phyloP scores from a whole-genome alignment of 2,329 filamentous ascomycete genomes.

The Xylaria sp. region DNA sequence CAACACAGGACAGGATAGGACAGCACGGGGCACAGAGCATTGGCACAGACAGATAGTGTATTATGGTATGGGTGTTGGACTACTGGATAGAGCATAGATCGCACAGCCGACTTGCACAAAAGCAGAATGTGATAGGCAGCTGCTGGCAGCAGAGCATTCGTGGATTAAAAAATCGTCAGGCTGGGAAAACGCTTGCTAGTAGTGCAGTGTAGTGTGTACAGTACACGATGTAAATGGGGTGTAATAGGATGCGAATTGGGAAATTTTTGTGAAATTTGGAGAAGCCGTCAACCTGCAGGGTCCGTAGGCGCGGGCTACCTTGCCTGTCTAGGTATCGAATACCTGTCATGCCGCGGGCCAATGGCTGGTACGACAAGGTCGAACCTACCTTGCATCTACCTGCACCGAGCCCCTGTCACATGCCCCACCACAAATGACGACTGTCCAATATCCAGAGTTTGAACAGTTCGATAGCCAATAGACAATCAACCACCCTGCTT shows the following conservation, averaged over 20 bases:
- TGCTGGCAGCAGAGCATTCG: slow-evolving; percentile 32
- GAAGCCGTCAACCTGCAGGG: slow-evolving; percentile 35
- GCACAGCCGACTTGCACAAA: slow-evolving; percentile 46
- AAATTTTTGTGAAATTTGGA: slow-evolving; percentile 50
- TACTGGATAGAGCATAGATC: slow-evolving; percentile 16
- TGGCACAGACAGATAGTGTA: not conserved
- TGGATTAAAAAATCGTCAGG: slow-evolving; percentile 48
- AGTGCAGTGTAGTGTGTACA: not conserved
- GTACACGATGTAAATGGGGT: slow-evolving; percentile 7
- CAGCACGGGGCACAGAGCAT: slow-evolving; percentile 15
- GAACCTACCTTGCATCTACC: slow-evolving; percentile 23
- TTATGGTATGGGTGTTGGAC: not conserved
- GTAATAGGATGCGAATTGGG: slow-evolving; percentile 31
- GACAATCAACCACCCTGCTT: slow-evolving; percentile 37
- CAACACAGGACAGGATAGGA: slow-evolving; percentile 32
- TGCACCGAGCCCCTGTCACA: slow-evolving; percentile 27
- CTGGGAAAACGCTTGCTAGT: slow-evolving; percentile 39
- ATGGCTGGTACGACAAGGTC: slow-evolving; percentile 18
- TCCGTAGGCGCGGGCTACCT: slow-evolving; percentile 34
- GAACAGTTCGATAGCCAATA: slow-evolving; percentile 43
- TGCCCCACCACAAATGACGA: slow-evolving; percentile 41
- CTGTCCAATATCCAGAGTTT: slow-evolving; percentile 45
- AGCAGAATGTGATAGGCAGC: slow-evolving; percentile 48
- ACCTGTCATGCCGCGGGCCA: slow-evolving; percentile 20
- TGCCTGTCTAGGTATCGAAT: slow-evolving; percentile 38